Conservation (phyloP, 805 yeast genomes). For the Pichia membranifaciens region DNA sequence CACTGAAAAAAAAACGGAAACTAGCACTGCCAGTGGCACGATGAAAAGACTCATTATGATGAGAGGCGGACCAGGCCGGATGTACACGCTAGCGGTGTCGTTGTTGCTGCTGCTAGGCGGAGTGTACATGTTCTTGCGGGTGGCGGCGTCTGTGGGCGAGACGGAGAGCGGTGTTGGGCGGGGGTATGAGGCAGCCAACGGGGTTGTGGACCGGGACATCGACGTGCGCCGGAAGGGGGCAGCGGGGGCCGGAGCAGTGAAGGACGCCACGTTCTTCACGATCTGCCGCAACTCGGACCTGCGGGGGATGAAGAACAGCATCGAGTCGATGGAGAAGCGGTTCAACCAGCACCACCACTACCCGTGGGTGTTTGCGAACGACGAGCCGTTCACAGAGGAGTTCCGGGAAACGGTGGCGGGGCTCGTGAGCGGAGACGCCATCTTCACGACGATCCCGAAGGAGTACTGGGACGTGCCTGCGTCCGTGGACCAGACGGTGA, state of each 20-base stretch:
- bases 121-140: no score
- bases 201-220: conserved; percentile 6
- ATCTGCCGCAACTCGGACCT: conserved; percentile 38
- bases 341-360: conserved; percentile 36
- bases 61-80: no score
- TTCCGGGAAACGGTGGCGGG: conserved; percentile 31
- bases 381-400: conserved; percentile 37
- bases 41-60: no score
- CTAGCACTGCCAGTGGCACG: no score
- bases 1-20: no score
- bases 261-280: conserved; percentile 56
- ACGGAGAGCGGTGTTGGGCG: no score
- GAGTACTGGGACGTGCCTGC: conserved; percentile 45
- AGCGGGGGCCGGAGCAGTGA: conserved; percentile 20
- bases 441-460: conserved; percentile 38
- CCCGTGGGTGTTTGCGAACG: conserved; percentile 43
- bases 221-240: no score
- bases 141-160: no score
- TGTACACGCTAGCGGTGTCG: no score
- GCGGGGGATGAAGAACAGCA: conserved; percentile 32
- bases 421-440: conserved; percentile 36
- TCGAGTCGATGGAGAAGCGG: conserved; percentile 32
- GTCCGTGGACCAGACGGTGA: conserved; percentile 33
- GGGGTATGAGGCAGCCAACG: not conserved
- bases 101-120: no score